These are phyloP conservation scores for Dillenia suffruticosa DNA, from an alignment of 164 flowering plant species.

Conservation along the genomic window DNA sequence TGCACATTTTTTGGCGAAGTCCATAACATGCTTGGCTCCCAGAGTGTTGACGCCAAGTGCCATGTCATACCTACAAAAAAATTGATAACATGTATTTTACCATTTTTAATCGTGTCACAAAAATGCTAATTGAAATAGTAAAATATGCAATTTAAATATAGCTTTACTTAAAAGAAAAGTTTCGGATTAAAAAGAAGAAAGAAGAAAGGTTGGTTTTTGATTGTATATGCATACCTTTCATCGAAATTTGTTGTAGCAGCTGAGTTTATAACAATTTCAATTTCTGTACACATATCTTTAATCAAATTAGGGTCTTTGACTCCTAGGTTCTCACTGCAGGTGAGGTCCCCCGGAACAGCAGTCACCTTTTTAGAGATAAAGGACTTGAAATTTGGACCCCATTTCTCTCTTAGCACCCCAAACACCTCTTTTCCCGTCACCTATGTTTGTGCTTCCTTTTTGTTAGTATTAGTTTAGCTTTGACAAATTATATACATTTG, in stretches of 20 bases:
- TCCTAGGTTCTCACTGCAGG: constrained; percentile 32
- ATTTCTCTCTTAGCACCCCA: constrained; percentile 36
- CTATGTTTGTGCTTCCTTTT: too few species aligned
- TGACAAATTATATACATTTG: too few species aligned
- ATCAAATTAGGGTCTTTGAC: constrained; percentile 25
- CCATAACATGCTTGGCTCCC: constrained; percentile 38
- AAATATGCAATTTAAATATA: too few species aligned
- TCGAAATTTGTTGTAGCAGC: constrained; percentile 67
- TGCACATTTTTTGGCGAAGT: constrained; percentile 48
- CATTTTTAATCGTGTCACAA: background rate
- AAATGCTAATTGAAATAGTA: too few species aligned
- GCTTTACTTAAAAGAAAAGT: too few species aligned
- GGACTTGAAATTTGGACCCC: constrained; percentile 25
- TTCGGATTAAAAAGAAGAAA: background rate
- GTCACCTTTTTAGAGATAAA: constrained; percentile 37
- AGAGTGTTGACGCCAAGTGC: constrained; percentile 39
- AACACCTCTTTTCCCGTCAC: constrained; percentile 2
- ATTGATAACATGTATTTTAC: background rate
- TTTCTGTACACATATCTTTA: constrained; percentile 32
- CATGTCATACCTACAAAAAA: constrained; percentile 44
- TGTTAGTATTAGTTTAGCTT: too few species aligned
- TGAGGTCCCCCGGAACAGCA: constrained; percentile 48
- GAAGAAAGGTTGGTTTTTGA: too few species aligned
- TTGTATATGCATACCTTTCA: constrained; percentile 25
- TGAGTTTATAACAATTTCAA: constrained; percentile 42